These are phyloP conservation scores for Paraphoma sp. DNA, from an alignment of 2,329 filamentous ascomycete genomes.

Conservation along the genomic window DNA sequence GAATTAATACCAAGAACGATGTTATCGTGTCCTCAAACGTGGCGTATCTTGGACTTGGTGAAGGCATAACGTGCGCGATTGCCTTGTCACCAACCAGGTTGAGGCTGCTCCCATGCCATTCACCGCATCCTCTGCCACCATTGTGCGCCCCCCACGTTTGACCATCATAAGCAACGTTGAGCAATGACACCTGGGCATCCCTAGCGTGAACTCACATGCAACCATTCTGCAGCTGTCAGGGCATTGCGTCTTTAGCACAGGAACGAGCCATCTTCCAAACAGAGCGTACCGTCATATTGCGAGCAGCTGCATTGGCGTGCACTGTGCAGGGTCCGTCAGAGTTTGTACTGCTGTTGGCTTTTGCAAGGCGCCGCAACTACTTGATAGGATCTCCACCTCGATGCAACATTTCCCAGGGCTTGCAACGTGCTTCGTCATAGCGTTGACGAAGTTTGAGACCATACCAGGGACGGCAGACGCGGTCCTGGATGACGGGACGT, in stretches of 20 bases:
- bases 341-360: slow-evolving; percentile 6
- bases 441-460: slow-evolving; percentile 2
- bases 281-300: slow-evolving; percentile 12
- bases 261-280: slow-evolving; percentile 18
- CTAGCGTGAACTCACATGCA: slow-evolving; percentile 17
- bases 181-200: slow-evolving; percentile 2
- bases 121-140: slow-evolving; percentile 8
- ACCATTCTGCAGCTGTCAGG: slow-evolving; percentile 11
- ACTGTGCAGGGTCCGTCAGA: not conserved
- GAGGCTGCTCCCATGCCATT: not conserved
- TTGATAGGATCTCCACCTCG: slow-evolving; percentile 6
- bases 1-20: not conserved
- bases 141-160: slow-evolving; percentile 10
- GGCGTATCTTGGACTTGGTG: not conserved
- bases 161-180: not conserved
- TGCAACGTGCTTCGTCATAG: slow-evolving; percentile 10
- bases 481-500: slow-evolving; percentile 7
- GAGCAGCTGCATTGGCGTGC: slow-evolving; percentile 3
- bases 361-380: not conserved
- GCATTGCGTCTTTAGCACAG: slow-evolving; percentile 11
- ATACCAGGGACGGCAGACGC: not conserved
- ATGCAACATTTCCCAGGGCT: slow-evolving; percentile 10
- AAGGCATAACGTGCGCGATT: not conserved
- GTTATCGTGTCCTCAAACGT: not conserved
- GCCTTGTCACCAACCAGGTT: not conserved